Conservation (phyloP, 306 rosid species). For the Alnus glutinosa region DNA sequence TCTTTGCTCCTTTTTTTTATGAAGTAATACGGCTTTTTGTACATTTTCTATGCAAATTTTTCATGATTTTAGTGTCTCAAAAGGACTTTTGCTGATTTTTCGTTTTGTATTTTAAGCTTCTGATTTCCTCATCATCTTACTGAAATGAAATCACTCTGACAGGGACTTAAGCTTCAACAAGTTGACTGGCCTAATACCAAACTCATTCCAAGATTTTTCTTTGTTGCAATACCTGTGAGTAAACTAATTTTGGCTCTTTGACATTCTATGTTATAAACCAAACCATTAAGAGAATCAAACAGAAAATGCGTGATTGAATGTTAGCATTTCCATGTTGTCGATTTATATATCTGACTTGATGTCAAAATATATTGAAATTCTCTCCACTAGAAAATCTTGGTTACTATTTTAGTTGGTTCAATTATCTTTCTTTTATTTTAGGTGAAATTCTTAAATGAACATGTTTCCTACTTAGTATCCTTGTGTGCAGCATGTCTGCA, state of each 20-base stretch:
- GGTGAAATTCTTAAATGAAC: background rate
- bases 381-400: background rate
- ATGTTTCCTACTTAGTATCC: background rate
- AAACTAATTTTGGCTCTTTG: background rate
- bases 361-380: background rate
- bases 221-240: constrained; percentile 37
- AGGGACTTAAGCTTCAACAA: constrained; percentile 46
- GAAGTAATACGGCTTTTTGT: background rate
- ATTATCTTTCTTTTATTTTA: background rate
- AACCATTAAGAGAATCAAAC: background rate
- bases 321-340: background rate
- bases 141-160: background rate
- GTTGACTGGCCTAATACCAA: constrained; percentile 34
- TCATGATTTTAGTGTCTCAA: background rate
- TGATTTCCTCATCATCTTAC: background rate
- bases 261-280: background rate
- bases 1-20: background rate
- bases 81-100: background rate
- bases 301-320: background rate
- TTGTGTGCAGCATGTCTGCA: background rate
- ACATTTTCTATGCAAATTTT: background rate
- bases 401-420: background rate
- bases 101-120: background rate
- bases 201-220: constrained; percentile 33
- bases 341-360: background rate